Evolutionary conservation across 1,139 yeast genomes (phyloP).

Genomic region (Debaryomycetaceae sp.): DNA sequence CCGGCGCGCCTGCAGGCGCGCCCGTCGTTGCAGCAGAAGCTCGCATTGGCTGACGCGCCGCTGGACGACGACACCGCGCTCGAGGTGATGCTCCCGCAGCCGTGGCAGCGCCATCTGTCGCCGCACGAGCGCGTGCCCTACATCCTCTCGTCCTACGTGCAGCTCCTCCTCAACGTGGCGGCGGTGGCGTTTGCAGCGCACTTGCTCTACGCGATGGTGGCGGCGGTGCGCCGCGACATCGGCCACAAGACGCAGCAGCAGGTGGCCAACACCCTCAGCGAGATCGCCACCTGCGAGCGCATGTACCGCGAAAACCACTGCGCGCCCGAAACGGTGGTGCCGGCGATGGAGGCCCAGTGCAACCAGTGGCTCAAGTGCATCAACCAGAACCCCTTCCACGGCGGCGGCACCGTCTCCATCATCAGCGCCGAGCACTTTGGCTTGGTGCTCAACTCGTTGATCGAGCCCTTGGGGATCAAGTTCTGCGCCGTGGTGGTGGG

Average conservation of each 20-base stretch:
- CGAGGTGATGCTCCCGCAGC: slow-evolving; percentile 34
- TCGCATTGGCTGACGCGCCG: slow-evolving; percentile 3
- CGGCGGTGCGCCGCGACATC: slow-evolving; percentile 51
- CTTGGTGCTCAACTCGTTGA: slow-evolving; percentile 53
- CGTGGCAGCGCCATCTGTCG: slow-evolving; percentile 39
- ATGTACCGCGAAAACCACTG: slow-evolving; percentile 55
- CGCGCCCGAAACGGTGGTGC: slow-evolving; percentile 51
- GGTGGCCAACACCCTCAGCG: slow-evolving; percentile 30
- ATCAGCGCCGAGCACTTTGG: slow-evolving; percentile 65
- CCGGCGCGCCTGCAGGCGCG: background rate
- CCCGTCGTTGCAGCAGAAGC: slow-evolving; percentile 6
- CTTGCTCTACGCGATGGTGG: slow-evolving; percentile 37
- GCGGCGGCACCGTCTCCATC: slow-evolving; percentile 42
- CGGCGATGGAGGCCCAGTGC: slow-evolving; percentile 56
- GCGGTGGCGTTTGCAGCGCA: slow-evolving; percentile 41
- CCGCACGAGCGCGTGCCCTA: slow-evolving; percentile 46
- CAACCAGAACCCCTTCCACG: slow-evolving; percentile 45
- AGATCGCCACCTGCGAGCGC: slow-evolving; percentile 46
- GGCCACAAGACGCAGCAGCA: slow-evolving; percentile 41
- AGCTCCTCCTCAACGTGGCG: slow-evolving; percentile 43
- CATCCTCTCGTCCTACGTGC: slow-evolving; percentile 55
- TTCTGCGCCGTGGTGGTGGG: slow-evolving; percentile 42
- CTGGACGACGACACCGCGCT: slow-evolving; percentile 1
- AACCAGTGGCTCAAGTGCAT: slow-evolving; percentile 60
- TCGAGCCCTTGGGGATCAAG: slow-evolving; percentile 61